These are phyloP conservation scores for Fraxinus angustifolia DNA, from an alignment of 305 asterid species.

Conservation along the genomic window DNA sequence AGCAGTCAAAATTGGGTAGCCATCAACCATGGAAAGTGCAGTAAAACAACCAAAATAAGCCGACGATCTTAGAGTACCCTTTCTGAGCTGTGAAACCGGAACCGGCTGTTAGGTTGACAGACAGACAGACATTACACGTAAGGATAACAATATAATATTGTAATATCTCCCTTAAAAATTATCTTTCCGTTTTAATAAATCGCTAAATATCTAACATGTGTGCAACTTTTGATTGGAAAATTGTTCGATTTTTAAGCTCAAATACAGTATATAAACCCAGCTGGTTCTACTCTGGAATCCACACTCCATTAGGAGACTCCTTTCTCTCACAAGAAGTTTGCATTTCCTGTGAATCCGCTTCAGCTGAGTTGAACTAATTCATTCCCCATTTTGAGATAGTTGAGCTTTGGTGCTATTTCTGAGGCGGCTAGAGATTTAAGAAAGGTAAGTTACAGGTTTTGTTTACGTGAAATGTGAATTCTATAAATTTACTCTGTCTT, in stretches of 20 bases:
- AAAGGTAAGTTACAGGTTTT: slow-evolving; percentile 17
- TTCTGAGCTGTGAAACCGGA: not conserved
- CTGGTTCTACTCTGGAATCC: slow-evolving; percentile 9
- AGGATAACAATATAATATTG: not conserved
- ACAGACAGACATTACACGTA: not conserved
- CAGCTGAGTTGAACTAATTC: slow-evolving; percentile 25
- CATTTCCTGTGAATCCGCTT: slow-evolving; percentile 44
- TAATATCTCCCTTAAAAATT: not conserved
- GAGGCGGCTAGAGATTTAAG: slow-evolving; percentile 10
- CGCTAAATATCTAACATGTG: slow-evolving; percentile 26
- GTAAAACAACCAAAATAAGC: not conserved
- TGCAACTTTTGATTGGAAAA: not conserved
- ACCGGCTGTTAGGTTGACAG: not conserved
- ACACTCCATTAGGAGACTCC: slow-evolving; percentile 18
- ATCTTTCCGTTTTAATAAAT: not conserved
- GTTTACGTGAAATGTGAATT: not conserved
- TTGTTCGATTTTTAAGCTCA: slow-evolving; percentile 27
- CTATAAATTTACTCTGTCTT: not conserved
- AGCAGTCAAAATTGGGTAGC: not conserved
- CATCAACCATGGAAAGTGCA: not conserved
- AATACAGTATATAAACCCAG: slow-evolving; percentile 26
- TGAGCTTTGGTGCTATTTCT: slow-evolving; percentile 19
- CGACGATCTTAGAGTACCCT: not conserved
- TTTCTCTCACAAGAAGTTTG: slow-evolving; percentile 32
- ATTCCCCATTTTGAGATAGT: slow-evolving; percentile 14